These are phyloP conservation scores for Chlamydomonas urium DNA, from an alignment of 139 green algal genomes.

Conservation along the genomic window DNA sequence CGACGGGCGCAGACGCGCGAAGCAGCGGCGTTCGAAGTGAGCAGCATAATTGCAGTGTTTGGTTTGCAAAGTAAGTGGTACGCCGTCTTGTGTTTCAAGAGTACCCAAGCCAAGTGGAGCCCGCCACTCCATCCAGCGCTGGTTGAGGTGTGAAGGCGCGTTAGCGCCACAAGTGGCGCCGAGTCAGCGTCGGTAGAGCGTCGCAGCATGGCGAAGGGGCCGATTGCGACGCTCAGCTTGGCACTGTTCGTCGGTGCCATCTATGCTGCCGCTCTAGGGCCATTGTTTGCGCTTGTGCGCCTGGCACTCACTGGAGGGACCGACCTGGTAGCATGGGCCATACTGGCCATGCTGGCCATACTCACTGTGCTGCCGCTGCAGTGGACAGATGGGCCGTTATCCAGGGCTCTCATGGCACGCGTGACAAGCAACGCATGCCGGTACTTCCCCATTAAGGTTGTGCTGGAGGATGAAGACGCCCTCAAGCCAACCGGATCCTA, in stretches of 20 bases:
- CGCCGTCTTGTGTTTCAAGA: too few species aligned
- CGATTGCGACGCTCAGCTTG: background rate
- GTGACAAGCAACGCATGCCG: background rate
- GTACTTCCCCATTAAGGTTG: slow-evolving; percentile 9
- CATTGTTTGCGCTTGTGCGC: background rate
- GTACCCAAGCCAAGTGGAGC: too few species aligned
- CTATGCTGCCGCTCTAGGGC: background rate
- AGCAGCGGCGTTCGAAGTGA: too few species aligned
- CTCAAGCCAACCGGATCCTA: background rate
- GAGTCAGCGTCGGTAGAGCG: too few species aligned
- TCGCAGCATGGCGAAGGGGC: background rate
- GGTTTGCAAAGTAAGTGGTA: too few species aligned
- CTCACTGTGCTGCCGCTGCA: background rate
- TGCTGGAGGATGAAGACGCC: slow-evolving; percentile 10
- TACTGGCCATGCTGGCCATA: background rate
- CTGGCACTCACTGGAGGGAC: background rate
- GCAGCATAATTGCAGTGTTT: too few species aligned
- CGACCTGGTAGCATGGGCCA: slow-evolving; percentile 1
- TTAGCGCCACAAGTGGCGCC: too few species aligned
- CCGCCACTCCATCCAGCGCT: too few species aligned
- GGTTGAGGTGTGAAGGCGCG: too few species aligned
- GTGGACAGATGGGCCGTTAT: background rate
- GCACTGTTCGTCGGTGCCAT: background rate
- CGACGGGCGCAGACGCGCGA: too few species aligned
- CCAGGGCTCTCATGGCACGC: background rate